A percentile compares a stretch with the other conserved stretches of the same genome.
Conservation (phyloP, 2,329 filamentous ascomycete species). For the Colletotrichum higginsianum region DNA sequence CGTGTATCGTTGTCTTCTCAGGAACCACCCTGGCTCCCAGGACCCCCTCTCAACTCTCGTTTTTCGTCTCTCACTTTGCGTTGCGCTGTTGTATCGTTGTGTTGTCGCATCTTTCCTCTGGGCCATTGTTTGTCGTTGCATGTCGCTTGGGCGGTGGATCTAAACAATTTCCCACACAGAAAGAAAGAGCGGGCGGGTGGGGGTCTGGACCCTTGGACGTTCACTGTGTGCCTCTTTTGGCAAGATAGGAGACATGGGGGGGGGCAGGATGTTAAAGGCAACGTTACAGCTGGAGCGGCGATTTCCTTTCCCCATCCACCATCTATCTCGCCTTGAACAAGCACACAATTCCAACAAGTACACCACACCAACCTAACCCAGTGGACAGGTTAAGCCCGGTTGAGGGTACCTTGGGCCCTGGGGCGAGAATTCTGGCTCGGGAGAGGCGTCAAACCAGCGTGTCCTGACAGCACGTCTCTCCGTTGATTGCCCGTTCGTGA, state of each 20-base stretch:
- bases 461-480: conserved; percentile 5
- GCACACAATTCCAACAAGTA: background rate
- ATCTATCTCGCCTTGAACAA: conserved; percentile 2
- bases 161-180: conserved; percentile 6
- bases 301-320: conserved; percentile 20
- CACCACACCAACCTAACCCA: conserved; percentile 2
- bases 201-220: background rate
- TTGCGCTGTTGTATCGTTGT: background rate
- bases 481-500: background rate
- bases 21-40: background rate
- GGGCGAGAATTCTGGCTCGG: conserved; percentile 1
- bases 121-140: conserved; percentile 33
- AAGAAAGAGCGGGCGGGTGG: background rate
- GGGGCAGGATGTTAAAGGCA: conserved; percentile 31
- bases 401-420: conserved; percentile 3
- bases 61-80: background rate
- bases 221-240: background rate
- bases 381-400: conserved; percentile 8
- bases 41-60: background rate
- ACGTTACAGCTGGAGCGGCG: conserved; percentile 41
- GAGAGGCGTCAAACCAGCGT: conserved; percentile 16
- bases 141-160: conserved; percentile 29
- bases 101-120: background rate
- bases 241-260: background rate
- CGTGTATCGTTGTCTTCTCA: background rate